Base-by-base conservation (phyloP, 345 rosid species). In the Noccaea bulbosa region DNA sequence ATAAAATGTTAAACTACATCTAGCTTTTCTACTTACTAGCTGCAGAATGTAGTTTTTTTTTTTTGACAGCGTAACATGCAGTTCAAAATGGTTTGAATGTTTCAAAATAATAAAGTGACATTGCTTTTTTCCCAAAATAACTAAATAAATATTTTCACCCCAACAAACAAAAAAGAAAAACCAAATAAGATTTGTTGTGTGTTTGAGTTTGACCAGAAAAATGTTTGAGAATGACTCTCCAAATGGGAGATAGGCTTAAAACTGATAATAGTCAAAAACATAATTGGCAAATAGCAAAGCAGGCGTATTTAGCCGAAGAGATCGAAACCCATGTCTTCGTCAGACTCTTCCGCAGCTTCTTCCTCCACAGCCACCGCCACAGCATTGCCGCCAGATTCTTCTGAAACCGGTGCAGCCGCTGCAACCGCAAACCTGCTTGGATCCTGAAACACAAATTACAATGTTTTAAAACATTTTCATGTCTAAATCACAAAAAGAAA, bases 281-380 rank as follows among this genome's bases (percentile, higher is more conserved):
- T 69, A 69, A 45, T 1, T 45, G 24, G 27, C 1, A 7, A 56
- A 35, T n/a, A n/a, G n/a, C n/a, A 17, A 20, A 30, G 40, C 14
- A 30, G 47, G 22, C 9, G 3, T 45, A 6, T 43, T 75, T 83
- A 90, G 57, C 88, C 96, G 43, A 90, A 87, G 33, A 90, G 81
- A 74, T 90, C 72, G 75, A 93, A 84, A 37, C 98, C 98, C 97
- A 90, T 82, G 75, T 93, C 96, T 0, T 77, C 97, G 35, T 93
- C 98, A n/a, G 96, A 88, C 82, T 88, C 97, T 43, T 93, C 96
- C 0, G 80, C 88, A 2, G 93, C 88, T 50, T 88, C 96, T 5
- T 90, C 86, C 79, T 82, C 96, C 51, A 56, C 30, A 56, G 9
- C 44, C 32, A 76, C 81, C 11, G 81, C 83, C 7, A 72, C 86